These are phyloP conservation scores for Glarea lozoyensis DNA, from an alignment of 495 filamentous ascomycete genomes.

Conservation along the genomic window DNA sequence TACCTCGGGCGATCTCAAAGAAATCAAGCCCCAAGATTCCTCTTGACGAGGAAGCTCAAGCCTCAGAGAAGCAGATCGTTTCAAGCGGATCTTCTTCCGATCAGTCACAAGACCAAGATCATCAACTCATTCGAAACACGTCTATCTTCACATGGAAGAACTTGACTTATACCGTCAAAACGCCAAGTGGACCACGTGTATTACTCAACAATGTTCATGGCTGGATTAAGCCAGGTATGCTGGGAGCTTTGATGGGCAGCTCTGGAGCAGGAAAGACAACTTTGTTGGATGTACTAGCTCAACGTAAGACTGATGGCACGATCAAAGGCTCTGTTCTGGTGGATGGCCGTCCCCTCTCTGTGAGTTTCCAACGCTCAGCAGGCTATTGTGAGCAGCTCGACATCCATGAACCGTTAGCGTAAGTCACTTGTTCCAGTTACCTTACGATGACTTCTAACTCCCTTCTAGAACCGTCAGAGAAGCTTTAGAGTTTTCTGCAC, in stretches of 20 bases:
- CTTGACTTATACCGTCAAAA: slow-evolving; percentile 64
- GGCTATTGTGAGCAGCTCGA: slow-evolving; percentile 93
- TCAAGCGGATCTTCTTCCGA: slow-evolving; percentile 19
- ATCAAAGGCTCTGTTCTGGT: slow-evolving; percentile 80
- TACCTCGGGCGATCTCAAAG: slow-evolving; percentile 27
- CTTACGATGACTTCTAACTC: no score
- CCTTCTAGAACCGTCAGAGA: slow-evolving; percentile 70
- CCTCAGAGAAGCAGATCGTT: slow-evolving; percentile 24
- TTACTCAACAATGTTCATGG: slow-evolving; percentile 61
- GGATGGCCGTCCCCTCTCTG: slow-evolving; percentile 63
- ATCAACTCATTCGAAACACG: slow-evolving; percentile 36
- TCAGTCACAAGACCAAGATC: slow-evolving; percentile 42
- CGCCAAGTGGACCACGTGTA: slow-evolving; percentile 58
- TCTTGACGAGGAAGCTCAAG: slow-evolving; percentile 24
- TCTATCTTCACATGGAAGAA: slow-evolving; percentile 67
- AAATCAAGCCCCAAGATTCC: slow-evolving; percentile 16
- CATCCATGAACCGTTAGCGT: slow-evolving; percentile 74
- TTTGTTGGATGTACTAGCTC: slow-evolving; percentile 59
- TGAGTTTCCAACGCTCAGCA: slow-evolving; percentile 84
- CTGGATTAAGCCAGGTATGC: slow-evolving; percentile 63
- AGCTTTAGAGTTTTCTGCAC: slow-evolving; percentile 74
- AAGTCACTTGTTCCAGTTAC: no score
- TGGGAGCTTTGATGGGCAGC: slow-evolving; percentile 47
- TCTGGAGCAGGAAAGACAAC: slow-evolving; percentile 60
- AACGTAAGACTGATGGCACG: slow-evolving; percentile 72